A percentile compares a stretch with the other conserved stretches of the same genome.
Conservation (phyloP, 139 green algal species). For the Ulvella scutata region DNA sequence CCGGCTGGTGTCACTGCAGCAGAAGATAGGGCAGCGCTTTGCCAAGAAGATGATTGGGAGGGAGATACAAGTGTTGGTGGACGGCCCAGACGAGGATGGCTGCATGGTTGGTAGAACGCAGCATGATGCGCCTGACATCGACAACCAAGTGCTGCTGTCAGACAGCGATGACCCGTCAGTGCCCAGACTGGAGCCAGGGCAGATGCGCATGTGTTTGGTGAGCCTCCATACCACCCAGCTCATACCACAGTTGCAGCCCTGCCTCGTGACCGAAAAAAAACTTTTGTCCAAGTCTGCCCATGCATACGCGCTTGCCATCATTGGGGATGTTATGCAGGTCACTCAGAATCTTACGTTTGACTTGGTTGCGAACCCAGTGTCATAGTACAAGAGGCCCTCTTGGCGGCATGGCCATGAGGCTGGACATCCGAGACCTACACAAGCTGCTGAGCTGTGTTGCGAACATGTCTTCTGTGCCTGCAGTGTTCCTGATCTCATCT, state of each 20-base stretch:
- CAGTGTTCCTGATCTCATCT: no score
- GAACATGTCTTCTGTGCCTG: no score
- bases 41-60: constrained; percentile 38
- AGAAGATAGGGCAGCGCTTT: constrained; percentile 46
- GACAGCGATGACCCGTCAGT: constrained; percentile 15
- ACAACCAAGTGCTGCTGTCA: constrained; percentile 60
- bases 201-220: no score
- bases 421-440: no score
- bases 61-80: constrained; percentile 59
- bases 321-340: constrained; percentile 41
- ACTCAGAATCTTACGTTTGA: constrained; percentile 50
- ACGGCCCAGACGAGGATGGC: constrained; percentile 20
- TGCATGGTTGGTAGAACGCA: constrained; percentile 35
- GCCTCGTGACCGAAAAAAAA: no score
- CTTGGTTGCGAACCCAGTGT: constrained; percentile 52
- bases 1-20: constrained; percentile 59
- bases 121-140: constrained; percentile 48
- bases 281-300: no score
- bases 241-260: no score
- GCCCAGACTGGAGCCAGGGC: constrained; percentile 33
- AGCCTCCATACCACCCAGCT: no score
- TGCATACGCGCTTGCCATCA: no score
- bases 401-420: no score
- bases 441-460: no score
- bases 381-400: no score